phyloP scores from a whole-genome alignment of 371 early-diverging fungal genomes.

The Neoconidiobolus thromboides region DNA sequence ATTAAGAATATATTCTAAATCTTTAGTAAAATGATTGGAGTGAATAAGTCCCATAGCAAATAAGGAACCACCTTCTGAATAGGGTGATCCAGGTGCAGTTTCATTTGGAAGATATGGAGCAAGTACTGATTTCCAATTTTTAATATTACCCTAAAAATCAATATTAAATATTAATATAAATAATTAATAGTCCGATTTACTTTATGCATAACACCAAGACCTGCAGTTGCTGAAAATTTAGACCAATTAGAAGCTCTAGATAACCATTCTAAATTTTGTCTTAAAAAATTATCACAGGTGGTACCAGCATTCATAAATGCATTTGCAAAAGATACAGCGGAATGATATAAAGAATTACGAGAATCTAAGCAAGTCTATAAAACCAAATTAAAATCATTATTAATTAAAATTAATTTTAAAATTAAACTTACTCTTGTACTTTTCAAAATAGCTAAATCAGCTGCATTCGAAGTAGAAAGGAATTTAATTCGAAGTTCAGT shows the following conservation, averaged over 20 bases:
- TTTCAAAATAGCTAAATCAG: slow-evolving; percentile 49
- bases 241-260: slow-evolving; percentile 96
- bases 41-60: slow-evolving; percentile 97
- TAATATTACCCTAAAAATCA: slow-evolving; percentile 48
- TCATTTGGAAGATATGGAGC: slow-evolving; percentile 90
- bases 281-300: slow-evolving; percentile 93
- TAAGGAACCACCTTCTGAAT: slow-evolving; percentile 94
- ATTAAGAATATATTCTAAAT: slow-evolving; percentile 60
- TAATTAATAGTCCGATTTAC: slow-evolving; percentile 13
- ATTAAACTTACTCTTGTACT: too few relatives aligned
- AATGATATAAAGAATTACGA: slow-evolving; percentile 80
- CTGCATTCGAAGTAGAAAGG: slow-evolving; percentile 81
- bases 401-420: too few relatives aligned
- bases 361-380: slow-evolving; percentile 62
- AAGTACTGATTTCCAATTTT: slow-evolving; percentile 63
- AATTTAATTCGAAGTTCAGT: slow-evolving; percentile 45
- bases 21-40: slow-evolving; percentile 74
- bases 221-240: slow-evolving; percentile 96
- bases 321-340: slow-evolving; percentile 92
- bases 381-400: too few relatives aligned
- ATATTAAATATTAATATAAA: neutral
- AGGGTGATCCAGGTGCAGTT: slow-evolving; percentile 60
- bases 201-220: slow-evolving; percentile 98
- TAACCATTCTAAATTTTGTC: slow-evolving; percentile 96
- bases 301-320: slow-evolving; percentile 98